Conservation (phyloP, 345 rosid genomes). For the Populus tremula region DNA sequence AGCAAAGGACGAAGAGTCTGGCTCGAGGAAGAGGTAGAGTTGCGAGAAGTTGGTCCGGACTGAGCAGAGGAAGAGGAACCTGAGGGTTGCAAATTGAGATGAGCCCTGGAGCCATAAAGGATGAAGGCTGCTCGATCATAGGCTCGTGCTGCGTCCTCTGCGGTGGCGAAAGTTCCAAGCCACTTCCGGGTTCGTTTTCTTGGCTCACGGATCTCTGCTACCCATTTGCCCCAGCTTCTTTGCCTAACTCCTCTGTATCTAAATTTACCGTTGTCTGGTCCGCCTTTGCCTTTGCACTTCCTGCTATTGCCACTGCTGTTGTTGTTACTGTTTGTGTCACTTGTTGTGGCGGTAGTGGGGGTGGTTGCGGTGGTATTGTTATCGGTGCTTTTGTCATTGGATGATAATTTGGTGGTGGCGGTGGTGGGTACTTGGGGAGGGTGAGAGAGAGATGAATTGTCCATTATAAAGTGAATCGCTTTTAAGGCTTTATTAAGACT, state of each 20-base stretch:
- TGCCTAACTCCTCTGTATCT: conserved; percentile 67
- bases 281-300: conserved; percentile 62
- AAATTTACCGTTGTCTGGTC: conserved; percentile 64
- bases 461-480: conserved; percentile 18
- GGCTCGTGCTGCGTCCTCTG: conserved; percentile 87
- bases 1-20: conserved; percentile 84
- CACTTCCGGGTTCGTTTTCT: conserved; percentile 75
- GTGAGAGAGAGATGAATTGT: conserved; percentile 20
- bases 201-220: conserved; percentile 77
- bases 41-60: conserved; percentile 33
- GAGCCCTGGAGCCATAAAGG: conserved; percentile 73
- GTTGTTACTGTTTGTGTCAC: conserved; percentile 1
- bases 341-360: conserved; percentile 1
- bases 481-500: conserved; percentile 7
- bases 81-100: conserved; percentile 47
- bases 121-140: conserved; percentile 79
- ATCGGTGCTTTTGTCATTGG: not conserved
- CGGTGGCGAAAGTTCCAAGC: conserved; percentile 83
- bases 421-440: conserved; percentile 9
- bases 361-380: conserved; percentile 9
- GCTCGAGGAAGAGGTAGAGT: conserved; percentile 39
- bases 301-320: conserved; percentile 15
- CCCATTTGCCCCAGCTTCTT: conserved; percentile 81
- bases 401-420: not conserved
- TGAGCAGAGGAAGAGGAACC: conserved; percentile 8